Evolutionary conservation across 2,329 filamentous ascomycete genomes (phyloP).

Genomic region (Diaporthe citri): DNA sequence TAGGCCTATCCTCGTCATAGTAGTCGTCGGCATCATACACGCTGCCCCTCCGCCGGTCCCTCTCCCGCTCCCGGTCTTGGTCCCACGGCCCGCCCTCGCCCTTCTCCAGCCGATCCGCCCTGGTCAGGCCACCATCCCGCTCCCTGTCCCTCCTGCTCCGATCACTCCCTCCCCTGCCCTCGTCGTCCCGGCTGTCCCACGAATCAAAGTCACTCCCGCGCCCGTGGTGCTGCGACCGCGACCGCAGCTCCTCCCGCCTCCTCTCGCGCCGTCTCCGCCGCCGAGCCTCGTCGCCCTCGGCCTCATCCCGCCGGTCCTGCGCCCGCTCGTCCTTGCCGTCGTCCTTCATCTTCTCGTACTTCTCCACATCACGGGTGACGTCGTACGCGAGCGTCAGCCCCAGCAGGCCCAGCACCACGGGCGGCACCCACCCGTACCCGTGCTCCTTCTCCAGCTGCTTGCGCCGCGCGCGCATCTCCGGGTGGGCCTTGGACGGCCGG

Average conservation of each 20-base stretch:
- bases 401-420: constrained; percentile 53
- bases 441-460: constrained; percentile 56
- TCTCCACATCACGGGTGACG: constrained; percentile 56
- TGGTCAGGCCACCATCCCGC: constrained; percentile 8
- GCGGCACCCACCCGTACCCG: constrained; percentile 57
- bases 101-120: constrained; percentile 36
- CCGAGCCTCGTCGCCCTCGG: constrained; percentile 39
- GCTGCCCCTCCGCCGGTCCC: constrained; percentile 3
- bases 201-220: not conserved
- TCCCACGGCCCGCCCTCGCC: constrained; percentile 31
- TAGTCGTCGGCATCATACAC: not conserved
- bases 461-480: constrained; percentile 51
- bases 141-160: not conserved
- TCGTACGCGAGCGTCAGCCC: constrained; percentile 54
- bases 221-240: constrained; percentile 15
- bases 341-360: constrained; percentile 48
- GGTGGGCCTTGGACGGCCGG: constrained; percentile 54
- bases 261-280: constrained; percentile 14
- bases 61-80: not conserved
- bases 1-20: not conserved
- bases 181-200: not conserved
- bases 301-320: not conserved
- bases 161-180: not conserved
- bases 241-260: constrained; percentile 2
- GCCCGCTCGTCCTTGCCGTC: constrained; percentile 40